Base-by-base conservation (phyloP, 305 asterid genomes). In the Fraxinus greggii region DNA sequence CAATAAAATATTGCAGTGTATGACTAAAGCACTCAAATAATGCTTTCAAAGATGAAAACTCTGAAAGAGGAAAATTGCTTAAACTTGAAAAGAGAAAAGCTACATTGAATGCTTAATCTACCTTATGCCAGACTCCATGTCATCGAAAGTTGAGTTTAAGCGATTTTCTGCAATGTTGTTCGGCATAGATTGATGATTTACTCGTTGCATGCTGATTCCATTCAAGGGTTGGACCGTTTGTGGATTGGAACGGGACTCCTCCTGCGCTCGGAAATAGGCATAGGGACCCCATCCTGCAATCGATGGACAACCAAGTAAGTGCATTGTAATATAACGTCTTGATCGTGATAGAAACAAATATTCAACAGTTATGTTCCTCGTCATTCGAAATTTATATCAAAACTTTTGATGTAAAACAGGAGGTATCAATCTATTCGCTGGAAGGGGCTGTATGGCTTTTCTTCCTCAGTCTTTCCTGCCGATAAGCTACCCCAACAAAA, bases 241-340 rank as follows among this genome's bases (percentile, higher is more conserved):
- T 5, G 85, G 15, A 76, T 33, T 81, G 8, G 87, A 24, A 63
- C 90, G 88, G 7, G 88, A 38, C 85, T 89, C 95, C 85, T 91
- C 95, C 84, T 90, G 10, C 31, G 95, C 95, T n/a, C 89, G 94
- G 80, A 89, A 88, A 86, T 92, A 93, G 35, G 97, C 98, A 33
- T 89, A 92, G 0, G 94, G 86, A n/a, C 93, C 89, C 92, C 93
- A 92, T 76, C 98, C 97, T 93, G 89, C 67, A 67, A 79, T 75
- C 81, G 77, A 73, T 4, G 76, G 2, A 17, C 74, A 80, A 48
- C 12, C 17, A 73, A 23, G 35, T n/a, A n/a, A 54, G 67, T 7
- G 67, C 67, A 56, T 19, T 19, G 28, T 56, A 19, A 56, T 19
- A 56, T n/a, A 56, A 5, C 12, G 8, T 19, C 65, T 56, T 19